A percentile compares a stretch with the other conserved stretches of the same genome.
Conservation (phyloP, 73 alveolate genomes). For the Paramecium caudatum region DNA sequence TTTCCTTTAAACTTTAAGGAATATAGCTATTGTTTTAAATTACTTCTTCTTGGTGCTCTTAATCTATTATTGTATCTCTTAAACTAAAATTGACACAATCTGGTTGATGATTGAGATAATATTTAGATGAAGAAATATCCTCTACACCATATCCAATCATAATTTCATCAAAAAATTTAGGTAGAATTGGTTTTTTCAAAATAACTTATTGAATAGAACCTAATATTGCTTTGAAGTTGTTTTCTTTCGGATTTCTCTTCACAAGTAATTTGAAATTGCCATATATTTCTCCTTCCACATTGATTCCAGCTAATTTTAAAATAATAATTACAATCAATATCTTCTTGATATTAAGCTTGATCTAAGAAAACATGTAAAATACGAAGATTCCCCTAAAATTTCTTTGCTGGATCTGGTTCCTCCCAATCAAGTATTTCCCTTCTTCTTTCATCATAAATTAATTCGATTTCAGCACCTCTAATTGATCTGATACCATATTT, state of each 20-base stretch:
- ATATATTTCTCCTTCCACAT: slow-evolving; percentile 68
- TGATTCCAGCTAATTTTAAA: slow-evolving; percentile 17
- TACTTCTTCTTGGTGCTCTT: neutral
- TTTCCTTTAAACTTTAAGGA: neutral
- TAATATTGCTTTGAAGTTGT: slow-evolving; percentile 40
- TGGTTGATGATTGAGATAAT: slow-evolving; percentile 4
- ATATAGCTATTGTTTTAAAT: neutral
- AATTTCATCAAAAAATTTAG: slow-evolving; percentile 25
- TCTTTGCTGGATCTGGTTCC: slow-evolving; percentile 36
- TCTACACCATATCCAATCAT: slow-evolving; percentile 63
- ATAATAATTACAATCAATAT: neutral
- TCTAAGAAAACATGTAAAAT: slow-evolving; percentile 46
- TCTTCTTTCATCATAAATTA: slow-evolving; percentile 65
- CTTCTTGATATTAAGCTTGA: slow-evolving; percentile 38
- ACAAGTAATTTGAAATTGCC: slow-evolving; percentile 31
- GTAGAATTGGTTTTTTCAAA: neutral
- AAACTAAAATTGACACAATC: neutral
- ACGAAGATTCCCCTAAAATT: slow-evolving; percentile 48
- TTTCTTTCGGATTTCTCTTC: slow-evolving; percentile 66
- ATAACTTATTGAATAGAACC: slow-evolving; percentile 36
- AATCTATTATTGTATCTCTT: slow-evolving; percentile 35
- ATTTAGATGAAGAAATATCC: slow-evolving; percentile 18
- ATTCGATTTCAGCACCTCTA: slow-evolving; percentile 66
- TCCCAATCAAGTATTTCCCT: slow-evolving; percentile 61
- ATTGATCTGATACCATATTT: slow-evolving; percentile 66